phyloP scores from a whole-genome alignment of 768 basidiomycete genomes.

The Candolleomyces eurysporus region DNA sequence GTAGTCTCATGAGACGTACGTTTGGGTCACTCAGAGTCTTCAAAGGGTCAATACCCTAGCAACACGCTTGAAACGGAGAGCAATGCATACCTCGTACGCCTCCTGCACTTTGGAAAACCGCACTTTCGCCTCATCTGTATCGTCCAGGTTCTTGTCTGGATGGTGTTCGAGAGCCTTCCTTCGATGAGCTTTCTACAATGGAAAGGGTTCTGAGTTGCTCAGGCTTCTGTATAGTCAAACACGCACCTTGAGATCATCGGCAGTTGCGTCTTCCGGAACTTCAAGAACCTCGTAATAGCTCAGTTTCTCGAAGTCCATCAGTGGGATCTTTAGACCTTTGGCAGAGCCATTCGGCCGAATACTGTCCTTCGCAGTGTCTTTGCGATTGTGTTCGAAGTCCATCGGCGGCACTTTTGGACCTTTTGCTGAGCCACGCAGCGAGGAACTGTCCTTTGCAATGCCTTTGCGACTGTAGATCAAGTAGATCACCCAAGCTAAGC shows the following conservation, averaged over 20 bases:
- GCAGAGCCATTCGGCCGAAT: neutral
- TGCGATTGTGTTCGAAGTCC: no score
- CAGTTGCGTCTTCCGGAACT: slow-evolving; percentile 15
- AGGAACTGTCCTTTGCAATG: no score
- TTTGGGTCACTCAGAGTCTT: slow-evolving; percentile 4
- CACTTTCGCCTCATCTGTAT: slow-evolving; percentile 63
- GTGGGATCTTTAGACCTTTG: neutral
- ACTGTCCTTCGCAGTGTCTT: no score
- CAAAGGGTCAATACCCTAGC: neutral
- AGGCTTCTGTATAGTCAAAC: neutral
- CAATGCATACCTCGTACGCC: slow-evolving; percentile 60
- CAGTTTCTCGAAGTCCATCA: slow-evolving; percentile 13
- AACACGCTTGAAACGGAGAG: neutral
- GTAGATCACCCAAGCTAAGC: no score
- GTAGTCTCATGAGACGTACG: neutral
- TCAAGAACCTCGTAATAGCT: slow-evolving; percentile 20
- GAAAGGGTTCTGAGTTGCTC: neutral
- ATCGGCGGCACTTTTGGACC: no score
- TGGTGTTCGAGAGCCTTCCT: slow-evolving; percentile 64
- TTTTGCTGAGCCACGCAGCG: no score
- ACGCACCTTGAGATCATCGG: slow-evolving; percentile 19
- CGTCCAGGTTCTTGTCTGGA: slow-evolving; percentile 69
- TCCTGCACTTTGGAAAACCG: slow-evolving; percentile 70
- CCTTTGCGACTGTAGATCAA: no score
- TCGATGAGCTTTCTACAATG: slow-evolving; percentile 55